Conservation (phyloP, 1,139 yeast species). For the Pichia sp. region DNA sequence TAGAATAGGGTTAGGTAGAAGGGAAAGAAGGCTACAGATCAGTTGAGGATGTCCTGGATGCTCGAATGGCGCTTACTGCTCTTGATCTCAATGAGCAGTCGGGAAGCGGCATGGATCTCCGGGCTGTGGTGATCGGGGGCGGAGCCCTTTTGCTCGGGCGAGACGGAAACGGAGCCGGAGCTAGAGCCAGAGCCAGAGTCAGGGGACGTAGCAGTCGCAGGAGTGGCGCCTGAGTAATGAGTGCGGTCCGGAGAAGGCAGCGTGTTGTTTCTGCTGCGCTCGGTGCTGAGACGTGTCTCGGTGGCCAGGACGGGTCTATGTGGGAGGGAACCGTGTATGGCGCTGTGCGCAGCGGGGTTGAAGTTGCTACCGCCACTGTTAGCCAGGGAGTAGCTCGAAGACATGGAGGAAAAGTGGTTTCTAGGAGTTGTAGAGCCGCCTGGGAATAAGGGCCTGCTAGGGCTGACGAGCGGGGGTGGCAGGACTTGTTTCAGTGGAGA, state of each 20-base stretch:
- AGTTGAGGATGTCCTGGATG: slow-evolving; percentile 12
- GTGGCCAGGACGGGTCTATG: too few relatives aligned
- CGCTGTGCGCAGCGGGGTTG: too few relatives aligned
- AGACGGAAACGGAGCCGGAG: not conserved
- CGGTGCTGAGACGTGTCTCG: too few relatives aligned
- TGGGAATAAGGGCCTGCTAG: not conserved
- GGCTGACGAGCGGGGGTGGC: not conserved
- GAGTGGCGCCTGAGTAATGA: too few relatives aligned
- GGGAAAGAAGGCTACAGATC: not conserved
- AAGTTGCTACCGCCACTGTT: not conserved
- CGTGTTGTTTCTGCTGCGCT: too few relatives aligned
- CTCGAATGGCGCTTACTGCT: slow-evolving; percentile 15
- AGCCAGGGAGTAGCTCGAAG: not conserved
- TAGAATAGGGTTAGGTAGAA: not conserved
- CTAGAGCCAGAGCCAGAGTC: not conserved
- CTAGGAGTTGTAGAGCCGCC: not conserved
- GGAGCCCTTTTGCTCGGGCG: not conserved
- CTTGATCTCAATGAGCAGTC: slow-evolving; percentile 1
- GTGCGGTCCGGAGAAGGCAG: too few relatives aligned
- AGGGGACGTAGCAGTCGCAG: not conserved
- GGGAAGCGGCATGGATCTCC: slow-evolving; percentile 5
- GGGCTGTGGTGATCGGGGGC: slow-evolving; percentile 2
- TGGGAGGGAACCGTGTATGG: too few relatives aligned
- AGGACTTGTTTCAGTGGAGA: not conserved
- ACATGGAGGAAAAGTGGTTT: not conserved